Conservation (phyloP, 2,329 filamentous ascomycete species). For the Leptoxyphium fumago region DNA sequence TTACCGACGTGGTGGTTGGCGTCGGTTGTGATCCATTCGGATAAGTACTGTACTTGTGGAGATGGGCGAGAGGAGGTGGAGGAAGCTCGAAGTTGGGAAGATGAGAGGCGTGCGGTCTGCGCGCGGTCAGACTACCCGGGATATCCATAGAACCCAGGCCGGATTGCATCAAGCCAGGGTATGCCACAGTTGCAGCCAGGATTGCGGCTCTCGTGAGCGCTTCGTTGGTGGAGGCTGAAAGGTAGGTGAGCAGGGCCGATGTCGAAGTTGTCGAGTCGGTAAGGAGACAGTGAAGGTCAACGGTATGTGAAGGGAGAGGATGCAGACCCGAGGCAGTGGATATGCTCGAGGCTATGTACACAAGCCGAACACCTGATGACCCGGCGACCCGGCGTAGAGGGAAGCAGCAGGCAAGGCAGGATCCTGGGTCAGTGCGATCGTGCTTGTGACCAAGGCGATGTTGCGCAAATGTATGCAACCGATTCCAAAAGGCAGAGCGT, state of each 20-base stretch:
- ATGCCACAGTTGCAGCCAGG: slow-evolving; percentile 49
- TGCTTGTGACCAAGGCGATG: neutral
- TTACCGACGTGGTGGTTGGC: slow-evolving; percentile 28
- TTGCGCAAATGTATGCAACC: neutral
- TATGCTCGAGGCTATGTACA: neutral
- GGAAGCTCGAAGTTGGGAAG: slow-evolving; percentile 57
- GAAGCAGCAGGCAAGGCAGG: neutral
- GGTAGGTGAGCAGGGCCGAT: too few species aligned
- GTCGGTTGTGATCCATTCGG: slow-evolving; percentile 30
- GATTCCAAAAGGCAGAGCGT: neutral
- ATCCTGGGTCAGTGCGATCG: neutral
- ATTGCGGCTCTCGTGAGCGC: slow-evolving; percentile 29
- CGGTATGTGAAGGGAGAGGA: neutral
- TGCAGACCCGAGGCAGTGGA: neutral
- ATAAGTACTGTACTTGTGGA: slow-evolving; percentile 32
- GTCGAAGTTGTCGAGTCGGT: too few species aligned
- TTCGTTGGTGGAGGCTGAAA: too few species aligned
- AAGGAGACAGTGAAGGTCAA: neutral
- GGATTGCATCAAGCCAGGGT: slow-evolving; percentile 47
- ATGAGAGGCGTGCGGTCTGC: slow-evolving; percentile 53
- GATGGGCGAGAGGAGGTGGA: slow-evolving; percentile 41
- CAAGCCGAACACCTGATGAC: neutral
- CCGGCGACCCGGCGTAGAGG: neutral
- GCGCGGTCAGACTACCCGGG: slow-evolving; percentile 52
- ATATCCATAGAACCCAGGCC: slow-evolving; percentile 45